A percentile compares a stretch with the other conserved stretches of the same genome.
phyloP scores from a whole-genome alignment of 1,139 yeast species.

The Petasospora fabianii region DNA sequence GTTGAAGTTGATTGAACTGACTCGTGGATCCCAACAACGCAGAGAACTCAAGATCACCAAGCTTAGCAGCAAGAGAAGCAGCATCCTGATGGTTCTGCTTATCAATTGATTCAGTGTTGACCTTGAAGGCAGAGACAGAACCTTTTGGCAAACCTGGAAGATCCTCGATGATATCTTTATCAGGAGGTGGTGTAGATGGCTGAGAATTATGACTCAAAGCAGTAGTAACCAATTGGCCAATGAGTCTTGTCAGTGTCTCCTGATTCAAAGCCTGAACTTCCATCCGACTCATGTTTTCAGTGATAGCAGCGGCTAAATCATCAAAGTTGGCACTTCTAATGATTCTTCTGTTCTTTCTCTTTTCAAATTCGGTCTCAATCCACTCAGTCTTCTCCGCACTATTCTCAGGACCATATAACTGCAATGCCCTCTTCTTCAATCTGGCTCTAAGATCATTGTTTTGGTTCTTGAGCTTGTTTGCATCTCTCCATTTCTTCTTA shows the following conservation, averaged over 20 bases:
- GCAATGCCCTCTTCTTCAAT: conserved; percentile 66
- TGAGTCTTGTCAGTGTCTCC: conserved; percentile 28
- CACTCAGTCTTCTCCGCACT: conserved; percentile 59
- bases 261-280: conserved; percentile 19
- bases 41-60: conserved; percentile 14
- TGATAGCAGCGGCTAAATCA: conserved; percentile 23
- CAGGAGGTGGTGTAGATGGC: conserved; percentile 8
- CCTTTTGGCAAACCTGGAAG: conserved; percentile 36
- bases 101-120: conserved; percentile 11
- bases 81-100: conserved; percentile 1
- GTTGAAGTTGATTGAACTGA: too few species aligned
- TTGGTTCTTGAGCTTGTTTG: conserved; percentile 74
- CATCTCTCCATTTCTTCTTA: conserved; percentile 88
- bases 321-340: conserved; percentile 28
- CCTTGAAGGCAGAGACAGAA: conserved; percentile 27
- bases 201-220: conserved; percentile 13
- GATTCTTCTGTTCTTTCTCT: conserved; percentile 58
- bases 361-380: conserved; percentile 71
- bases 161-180: conserved; percentile 26
- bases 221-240: conserved; percentile 31
- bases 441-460: conserved; percentile 83
- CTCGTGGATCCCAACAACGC: too few species aligned
- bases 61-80: conserved; percentile 1
- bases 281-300: conserved; percentile 23
- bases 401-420: conserved; percentile 61